These are phyloP conservation scores for Xerocomus spinulosus DNA, from an alignment of 768 basidiomycete genomes.

Conservation along the genomic window DNA sequence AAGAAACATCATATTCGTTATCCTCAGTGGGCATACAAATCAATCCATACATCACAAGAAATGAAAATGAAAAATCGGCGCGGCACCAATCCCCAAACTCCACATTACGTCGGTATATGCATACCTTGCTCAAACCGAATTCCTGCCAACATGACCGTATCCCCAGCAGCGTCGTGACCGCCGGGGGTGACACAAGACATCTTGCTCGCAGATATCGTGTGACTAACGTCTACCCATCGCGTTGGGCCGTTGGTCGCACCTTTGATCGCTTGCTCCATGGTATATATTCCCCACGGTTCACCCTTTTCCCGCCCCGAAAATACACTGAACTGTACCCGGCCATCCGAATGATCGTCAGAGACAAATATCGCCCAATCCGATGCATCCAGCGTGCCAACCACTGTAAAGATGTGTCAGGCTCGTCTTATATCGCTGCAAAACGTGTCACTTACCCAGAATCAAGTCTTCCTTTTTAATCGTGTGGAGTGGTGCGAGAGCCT, in stretches of 20 bases:
- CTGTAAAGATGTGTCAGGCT: slow-evolving; percentile 20
- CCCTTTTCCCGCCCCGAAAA: slow-evolving; percentile 46
- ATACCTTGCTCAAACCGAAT: slow-evolving; percentile 63
- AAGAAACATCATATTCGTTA: no score
- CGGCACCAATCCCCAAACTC: not conserved
- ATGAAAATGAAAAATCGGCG: not conserved
- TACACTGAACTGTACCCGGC: slow-evolving; percentile 69
- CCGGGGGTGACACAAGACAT: slow-evolving; percentile 41
- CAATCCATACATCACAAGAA: slow-evolving; percentile 1
- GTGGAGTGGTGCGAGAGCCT: slow-evolving; percentile 44
- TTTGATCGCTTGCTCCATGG: slow-evolving; percentile 46
- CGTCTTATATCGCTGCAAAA: not conserved
- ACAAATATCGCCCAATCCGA: slow-evolving; percentile 73
- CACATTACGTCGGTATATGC: slow-evolving; percentile 49
- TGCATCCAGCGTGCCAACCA: slow-evolving; percentile 68
- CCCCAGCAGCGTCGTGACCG: slow-evolving; percentile 24
- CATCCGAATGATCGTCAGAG: slow-evolving; percentile 62
- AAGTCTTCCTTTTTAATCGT: slow-evolving; percentile 57
- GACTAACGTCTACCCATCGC: slow-evolving; percentile 40
- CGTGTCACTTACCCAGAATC: slow-evolving; percentile 35
- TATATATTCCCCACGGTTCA: slow-evolving; percentile 72
- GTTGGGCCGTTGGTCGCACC: slow-evolving; percentile 41
- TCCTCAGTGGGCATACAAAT: no score
- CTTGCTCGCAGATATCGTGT: slow-evolving; percentile 45
- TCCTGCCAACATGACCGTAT: slow-evolving; percentile 59